These are phyloP conservation scores for Cystoisospora suis DNA, from an alignment of 169 alveolate genomes.

Conservation along the genomic window DNA sequence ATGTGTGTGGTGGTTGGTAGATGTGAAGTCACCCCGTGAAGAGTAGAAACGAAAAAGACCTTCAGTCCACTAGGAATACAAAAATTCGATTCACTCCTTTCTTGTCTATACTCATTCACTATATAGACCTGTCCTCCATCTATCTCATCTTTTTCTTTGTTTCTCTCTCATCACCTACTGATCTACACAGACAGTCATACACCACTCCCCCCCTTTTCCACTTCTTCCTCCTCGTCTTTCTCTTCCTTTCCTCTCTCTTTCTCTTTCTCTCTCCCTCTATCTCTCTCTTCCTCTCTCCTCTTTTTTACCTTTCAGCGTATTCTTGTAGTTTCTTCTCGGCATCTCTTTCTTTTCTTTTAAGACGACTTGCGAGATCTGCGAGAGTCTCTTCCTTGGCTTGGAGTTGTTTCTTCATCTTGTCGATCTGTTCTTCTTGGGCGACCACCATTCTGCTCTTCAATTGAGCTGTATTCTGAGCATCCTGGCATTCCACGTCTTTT, in stretches of 20 bases:
- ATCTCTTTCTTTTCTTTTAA: neutral
- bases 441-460: neutral
- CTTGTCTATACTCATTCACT: neutral
- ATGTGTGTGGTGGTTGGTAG: neutral
- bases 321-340: neutral
- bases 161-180: too few species aligned
- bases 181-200: too few species aligned
- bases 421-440: constrained; percentile 14
- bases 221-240: neutral
- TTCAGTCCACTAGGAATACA: neutral
- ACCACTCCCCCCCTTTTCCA: neutral
- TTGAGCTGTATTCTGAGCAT: neutral
- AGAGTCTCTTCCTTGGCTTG: neutral
- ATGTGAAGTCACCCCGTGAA: neutral
- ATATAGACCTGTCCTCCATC: neutral
- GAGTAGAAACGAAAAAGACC: neutral
- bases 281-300: neutral
- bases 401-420: neutral
- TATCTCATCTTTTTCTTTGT: neutral
- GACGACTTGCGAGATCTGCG: neutral
- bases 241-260: neutral
- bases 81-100: neutral
- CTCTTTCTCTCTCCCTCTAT: neutral
- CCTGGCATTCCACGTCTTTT: neutral
- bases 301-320: neutral